phyloP scores from a whole-genome alignment of 352 stramenopile species.

The Phytophthora citricola region DNA sequence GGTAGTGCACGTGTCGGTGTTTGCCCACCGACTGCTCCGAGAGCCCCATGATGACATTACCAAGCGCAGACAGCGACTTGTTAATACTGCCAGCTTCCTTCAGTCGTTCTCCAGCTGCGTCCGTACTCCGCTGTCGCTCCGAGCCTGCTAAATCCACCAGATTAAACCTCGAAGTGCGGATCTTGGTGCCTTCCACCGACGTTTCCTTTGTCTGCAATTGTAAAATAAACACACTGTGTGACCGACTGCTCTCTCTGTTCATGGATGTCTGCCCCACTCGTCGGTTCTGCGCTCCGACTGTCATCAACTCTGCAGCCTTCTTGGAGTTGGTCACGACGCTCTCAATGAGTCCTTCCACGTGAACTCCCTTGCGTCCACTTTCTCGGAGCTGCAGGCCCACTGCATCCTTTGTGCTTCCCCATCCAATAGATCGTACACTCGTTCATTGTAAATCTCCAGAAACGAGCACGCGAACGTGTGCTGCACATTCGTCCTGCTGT shows the following conservation, averaged over 20 bases:
- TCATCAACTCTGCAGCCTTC: slow-evolving; percentile 81
- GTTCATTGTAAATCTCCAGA: slow-evolving; percentile 97
- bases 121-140: slow-evolving; percentile 96
- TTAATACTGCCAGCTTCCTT: slow-evolving; percentile 98
- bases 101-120: slow-evolving; percentile 93
- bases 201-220: slow-evolving; percentile 78
- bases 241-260: slow-evolving; percentile 87
- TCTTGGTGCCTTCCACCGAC: slow-evolving; percentile 66
- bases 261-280: slow-evolving; percentile 85
- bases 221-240: slow-evolving; percentile 87
- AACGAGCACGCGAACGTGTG: slow-evolving; percentile 89
- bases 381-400: slow-evolving; percentile 73
- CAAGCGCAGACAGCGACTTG: slow-evolving; percentile 95
- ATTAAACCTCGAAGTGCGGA: slow-evolving; percentile 93
- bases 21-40: slow-evolving; percentile 83
- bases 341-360: slow-evolving; percentile 81
- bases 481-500: slow-evolving; percentile 42
- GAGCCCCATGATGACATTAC: slow-evolving; percentile 95
- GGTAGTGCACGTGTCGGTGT: slow-evolving; percentile 85
- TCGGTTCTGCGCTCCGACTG: slow-evolving; percentile 73
- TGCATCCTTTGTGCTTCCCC: slow-evolving; percentile 58
- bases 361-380: slow-evolving; percentile 75
- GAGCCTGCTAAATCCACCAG: slow-evolving; percentile 98
- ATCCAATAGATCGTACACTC: slow-evolving; percentile 93
- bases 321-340: slow-evolving; percentile 72